A percentile compares a stretch with the other conserved stretches of the same genome.
These are phyloP conservation scores for Fraxinus paxiana DNA, from an alignment of 305 asterid genomes.

Conservation along the genomic window DNA sequence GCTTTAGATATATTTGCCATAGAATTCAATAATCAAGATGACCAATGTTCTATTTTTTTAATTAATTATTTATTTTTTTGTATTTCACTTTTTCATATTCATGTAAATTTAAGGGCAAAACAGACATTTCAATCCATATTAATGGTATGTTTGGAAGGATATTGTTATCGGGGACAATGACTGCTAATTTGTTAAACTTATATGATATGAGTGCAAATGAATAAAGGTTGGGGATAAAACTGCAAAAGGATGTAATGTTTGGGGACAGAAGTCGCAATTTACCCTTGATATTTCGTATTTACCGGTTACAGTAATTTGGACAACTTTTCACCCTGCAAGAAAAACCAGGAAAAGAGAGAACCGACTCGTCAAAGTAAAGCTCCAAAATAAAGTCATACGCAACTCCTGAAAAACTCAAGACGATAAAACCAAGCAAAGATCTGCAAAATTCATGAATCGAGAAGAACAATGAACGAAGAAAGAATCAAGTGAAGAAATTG, in stretches of 20 bases:
- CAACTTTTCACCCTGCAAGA: neutral
- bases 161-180: neutral
- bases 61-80: too few relatives aligned
- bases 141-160: neutral
- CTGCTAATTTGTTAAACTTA: neutral
- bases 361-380: neutral
- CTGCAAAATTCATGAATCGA: neutral
- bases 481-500: constrained; percentile 8
- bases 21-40: neutral
- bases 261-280: neutral
- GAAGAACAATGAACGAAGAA: neutral
- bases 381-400: neutral
- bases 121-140: neutral
- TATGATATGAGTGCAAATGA: neutral
- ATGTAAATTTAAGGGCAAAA: neutral
- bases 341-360: neutral
- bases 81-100: neutral
- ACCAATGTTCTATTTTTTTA: neutral
- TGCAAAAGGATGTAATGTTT: neutral
- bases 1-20: neutral
- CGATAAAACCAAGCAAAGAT: neutral
- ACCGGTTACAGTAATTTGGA: neutral
- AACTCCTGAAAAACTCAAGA: neutral
- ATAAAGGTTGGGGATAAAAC: neutral
- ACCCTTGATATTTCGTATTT: neutral